Evolutionary conservation across 768 basidiomycete species (phyloP), one percentile per base, ranked within the genome.

Genomic region (Boletus insuetus): DNA sequence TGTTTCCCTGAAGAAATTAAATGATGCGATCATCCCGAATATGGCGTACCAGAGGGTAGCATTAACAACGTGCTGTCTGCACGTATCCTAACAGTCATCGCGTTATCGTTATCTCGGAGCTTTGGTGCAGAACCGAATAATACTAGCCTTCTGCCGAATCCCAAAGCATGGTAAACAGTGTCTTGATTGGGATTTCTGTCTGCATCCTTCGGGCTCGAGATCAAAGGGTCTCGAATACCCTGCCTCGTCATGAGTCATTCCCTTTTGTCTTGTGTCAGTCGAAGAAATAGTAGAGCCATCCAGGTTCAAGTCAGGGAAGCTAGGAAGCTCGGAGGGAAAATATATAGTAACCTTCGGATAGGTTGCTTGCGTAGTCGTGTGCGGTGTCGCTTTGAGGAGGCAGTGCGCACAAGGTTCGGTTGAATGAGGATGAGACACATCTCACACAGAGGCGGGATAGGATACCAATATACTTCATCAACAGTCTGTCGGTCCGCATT

Each of bases 231-330:
- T 53, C 3, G 70, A 70, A 51, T 74, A 76, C 17, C 58, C 53
- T 17, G 53, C 52, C n/a, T 63, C 62, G 55, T 75, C 69, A 20
- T 65, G 73, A 6, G 71, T 53, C 49, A 75, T 73, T 17, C 64
- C 70, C 69, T 73, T 74, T 22, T 12, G 24, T 34, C 19, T 20
- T 9, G 6, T 24, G 12, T 55, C 37, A 44, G 48, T 20, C 32
- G 4, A 40, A 40, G 7, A 22, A 31, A 32, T n/a, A 38, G 17
- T 6, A 43, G 24, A 43, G 11, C 22, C 13, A 5, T 67, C 70
- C 58, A 37, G 19, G 17, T 51, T 16, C 34, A 17, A 12, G 42
- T 60, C 32, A 60, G 54, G 39, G 29, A 45, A 37, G 31, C 22
- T 11, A 9, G 20, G n/a, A 26, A 35, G 48, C 40, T 8, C 42